These are phyloP conservation scores for Prunus mume DNA, from an alignment of 306 rosid genomes.

Conservation along the genomic window DNA sequence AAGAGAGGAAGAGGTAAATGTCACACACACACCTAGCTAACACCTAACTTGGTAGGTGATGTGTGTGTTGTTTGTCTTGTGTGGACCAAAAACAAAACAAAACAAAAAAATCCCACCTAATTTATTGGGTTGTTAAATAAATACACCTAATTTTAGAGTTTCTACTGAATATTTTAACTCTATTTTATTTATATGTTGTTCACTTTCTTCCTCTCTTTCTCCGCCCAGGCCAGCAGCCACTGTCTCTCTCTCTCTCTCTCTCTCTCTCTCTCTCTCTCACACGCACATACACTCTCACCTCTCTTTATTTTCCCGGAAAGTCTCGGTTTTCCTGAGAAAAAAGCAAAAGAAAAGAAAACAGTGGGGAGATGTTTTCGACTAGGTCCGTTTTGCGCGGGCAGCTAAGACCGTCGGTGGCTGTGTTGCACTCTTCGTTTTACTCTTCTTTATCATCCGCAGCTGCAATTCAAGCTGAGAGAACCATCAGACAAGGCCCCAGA, in stretches of 20 bases:
- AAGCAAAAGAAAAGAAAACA: not conserved
- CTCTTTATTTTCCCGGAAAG: not conserved
- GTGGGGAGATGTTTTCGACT: constrained; percentile 9
- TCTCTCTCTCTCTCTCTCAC: not conserved
- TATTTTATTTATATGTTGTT: not conserved
- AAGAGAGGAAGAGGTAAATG: no score
- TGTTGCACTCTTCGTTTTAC: constrained; percentile 32
- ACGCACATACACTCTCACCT: no score
- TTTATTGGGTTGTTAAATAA: no score
- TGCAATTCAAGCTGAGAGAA: constrained; percentile 64
- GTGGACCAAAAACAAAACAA: no score
- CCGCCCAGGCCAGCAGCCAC: not conserved
- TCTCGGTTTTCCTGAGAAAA: constrained; percentile 15
- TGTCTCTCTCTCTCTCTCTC: not conserved
- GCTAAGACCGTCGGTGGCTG: constrained; percentile 19
- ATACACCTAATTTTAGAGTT: not conserved
- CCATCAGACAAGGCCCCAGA: constrained; percentile 64
- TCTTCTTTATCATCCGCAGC: constrained; percentile 61
- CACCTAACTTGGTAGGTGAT: no score
- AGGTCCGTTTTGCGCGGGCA: not conserved
- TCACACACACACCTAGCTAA: no score
- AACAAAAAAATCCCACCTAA: no score
- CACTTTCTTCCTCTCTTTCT: not conserved
- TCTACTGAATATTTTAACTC: no score
- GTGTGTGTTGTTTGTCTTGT: no score